Conservation (phyloP, 345 rosid genomes). For the Pistacia atlantica region DNA sequence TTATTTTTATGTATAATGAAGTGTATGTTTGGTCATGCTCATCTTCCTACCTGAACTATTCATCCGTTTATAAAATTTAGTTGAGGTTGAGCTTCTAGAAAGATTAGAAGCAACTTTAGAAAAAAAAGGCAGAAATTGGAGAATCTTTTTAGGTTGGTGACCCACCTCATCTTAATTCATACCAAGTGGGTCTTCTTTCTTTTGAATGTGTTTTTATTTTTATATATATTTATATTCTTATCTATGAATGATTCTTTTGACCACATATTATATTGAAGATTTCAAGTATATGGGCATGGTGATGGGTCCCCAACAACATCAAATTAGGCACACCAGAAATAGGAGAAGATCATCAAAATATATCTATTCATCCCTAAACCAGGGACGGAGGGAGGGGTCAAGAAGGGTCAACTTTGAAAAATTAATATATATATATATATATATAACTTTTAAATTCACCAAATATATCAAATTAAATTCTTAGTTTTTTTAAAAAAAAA, state of each 20-base stretch:
- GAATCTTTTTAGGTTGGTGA: slow-evolving; percentile 13
- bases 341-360: neutral
- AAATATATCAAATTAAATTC: too few relatives aligned
- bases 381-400: too few relatives aligned
- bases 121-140: neutral
- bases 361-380: too few relatives aligned
- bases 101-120: neutral
- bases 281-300: neutral
- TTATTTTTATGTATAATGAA: too few relatives aligned
- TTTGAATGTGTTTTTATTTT: neutral
- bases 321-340: slow-evolving; percentile 19
- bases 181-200: neutral
- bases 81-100: slow-evolving; percentile 22
- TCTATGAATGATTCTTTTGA: slow-evolving; percentile 7
- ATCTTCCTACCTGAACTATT: neutral
- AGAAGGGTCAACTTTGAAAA: too few relatives aligned
- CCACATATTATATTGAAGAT: neutral
- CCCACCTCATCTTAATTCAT: neutral
- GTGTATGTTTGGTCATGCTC: neutral
- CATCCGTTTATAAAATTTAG: neutral
- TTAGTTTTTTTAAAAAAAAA: too few relatives aligned
- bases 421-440: too few relatives aligned
- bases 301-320: neutral
- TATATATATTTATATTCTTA: neutral
- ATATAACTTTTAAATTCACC: too few relatives aligned